A percentile compares a stretch with the other conserved stretches of the same genome.
Evolutionary conservation across 78 protist species (phyloP).

Genomic region (Dictyostelium intermedium): DNA sequence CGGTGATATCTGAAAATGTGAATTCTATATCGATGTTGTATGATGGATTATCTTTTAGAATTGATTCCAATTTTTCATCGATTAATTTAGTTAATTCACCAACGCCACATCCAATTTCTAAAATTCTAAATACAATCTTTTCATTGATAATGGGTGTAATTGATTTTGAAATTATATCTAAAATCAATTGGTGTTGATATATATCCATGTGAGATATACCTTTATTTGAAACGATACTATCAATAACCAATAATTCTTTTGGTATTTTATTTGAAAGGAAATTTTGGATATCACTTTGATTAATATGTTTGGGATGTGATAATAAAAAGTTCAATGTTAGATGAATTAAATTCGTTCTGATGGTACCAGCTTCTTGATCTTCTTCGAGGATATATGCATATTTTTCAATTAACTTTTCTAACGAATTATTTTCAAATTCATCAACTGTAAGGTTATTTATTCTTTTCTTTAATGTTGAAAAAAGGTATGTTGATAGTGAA

Average conservation of each 20-base stretch:
- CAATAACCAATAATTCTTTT: not conserved
- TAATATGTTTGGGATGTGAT: not conserved
- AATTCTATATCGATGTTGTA: not conserved
- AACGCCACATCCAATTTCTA: conserved; percentile 24
- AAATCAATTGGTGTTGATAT: not conserved
- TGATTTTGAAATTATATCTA: not conserved
- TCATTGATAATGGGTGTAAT: not conserved
- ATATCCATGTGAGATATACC: not conserved
- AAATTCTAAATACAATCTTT: not conserved
- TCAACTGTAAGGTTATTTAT: not conserved
- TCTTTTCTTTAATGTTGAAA: not conserved
- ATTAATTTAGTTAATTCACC: not conserved
- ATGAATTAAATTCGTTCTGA: not conserved
- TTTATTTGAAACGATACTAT: not conserved
- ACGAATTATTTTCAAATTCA: not conserved
- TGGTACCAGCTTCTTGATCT: not conserved
- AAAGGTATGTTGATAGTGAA: not conserved
- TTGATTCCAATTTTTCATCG: not conserved
- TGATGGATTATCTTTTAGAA: not conserved
- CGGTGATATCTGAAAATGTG: not conserved
- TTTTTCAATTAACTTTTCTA: not conserved
- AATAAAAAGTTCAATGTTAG: not conserved
- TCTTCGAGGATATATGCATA: not conserved
- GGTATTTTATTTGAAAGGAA: not conserved
- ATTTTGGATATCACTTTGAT: not conserved